Conservation (phyloP, 2,329 filamentous ascomycete species). For the Pseudogymnoascus sp. region DNA sequence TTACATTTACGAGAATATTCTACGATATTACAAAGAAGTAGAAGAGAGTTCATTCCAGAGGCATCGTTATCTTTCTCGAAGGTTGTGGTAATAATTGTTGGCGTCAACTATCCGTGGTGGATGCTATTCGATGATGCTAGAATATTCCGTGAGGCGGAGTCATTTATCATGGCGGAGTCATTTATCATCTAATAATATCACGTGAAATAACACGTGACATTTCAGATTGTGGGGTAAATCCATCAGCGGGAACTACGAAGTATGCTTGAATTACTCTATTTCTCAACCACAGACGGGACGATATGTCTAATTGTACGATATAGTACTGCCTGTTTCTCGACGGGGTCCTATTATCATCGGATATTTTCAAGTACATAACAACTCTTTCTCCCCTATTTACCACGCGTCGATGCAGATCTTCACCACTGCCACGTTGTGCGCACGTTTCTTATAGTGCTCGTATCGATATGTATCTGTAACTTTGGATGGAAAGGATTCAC, state of each 20-base stretch:
- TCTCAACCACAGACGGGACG: background rate
- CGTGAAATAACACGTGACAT: background rate
- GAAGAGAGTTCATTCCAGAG: background rate
- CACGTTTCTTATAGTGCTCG: background rate
- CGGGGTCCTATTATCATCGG: background rate
- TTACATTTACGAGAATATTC: slow-evolving; percentile 5
- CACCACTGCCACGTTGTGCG: background rate
- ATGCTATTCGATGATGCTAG: background rate
- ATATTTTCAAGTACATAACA: background rate
- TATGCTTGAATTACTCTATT: slow-evolving; percentile 6
- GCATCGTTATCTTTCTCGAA: background rate
- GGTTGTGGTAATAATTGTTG: background rate
- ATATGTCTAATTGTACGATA: background rate
- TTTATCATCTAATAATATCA: background rate
- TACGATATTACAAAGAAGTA: background rate
- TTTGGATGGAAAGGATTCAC: background rate
- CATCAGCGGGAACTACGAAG: background rate
- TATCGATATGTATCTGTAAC: background rate
- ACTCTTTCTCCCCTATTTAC: background rate
- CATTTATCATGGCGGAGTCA: background rate
- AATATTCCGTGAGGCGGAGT: slow-evolving; percentile 1
- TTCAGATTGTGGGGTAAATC: background rate
- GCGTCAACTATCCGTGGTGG: background rate
- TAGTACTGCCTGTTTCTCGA: background rate
- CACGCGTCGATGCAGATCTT: background rate